Evolutionary conservation across 768 basidiomycete genomes (phyloP), one percentile per base, ranked within the genome.

Genomic region (Kwoniella bestiolae): DNA sequence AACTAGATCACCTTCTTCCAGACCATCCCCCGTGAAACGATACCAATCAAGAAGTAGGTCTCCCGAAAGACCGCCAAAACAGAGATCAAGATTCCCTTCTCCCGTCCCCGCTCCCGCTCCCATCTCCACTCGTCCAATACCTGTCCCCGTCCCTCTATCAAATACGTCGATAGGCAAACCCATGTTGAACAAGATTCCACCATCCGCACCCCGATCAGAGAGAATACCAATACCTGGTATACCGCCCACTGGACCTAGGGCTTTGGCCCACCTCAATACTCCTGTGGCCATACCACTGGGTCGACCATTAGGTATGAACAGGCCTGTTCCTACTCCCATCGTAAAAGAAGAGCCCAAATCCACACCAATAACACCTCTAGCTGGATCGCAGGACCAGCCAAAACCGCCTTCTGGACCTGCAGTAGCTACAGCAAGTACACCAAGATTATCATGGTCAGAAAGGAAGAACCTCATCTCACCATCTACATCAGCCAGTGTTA

Each of bases 401-500:
- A 44, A 53, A 61, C 3, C 51, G 21, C 38, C 59, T 18, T 52
- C 49, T 28, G 44, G 46, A 31, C 31, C 45, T 16, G 11, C 63
- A 4, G 11, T 34, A 41, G 38, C 12, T 34, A 12, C 34, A 3
- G 23, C 62, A n/a, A 47, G 46, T 11, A 56, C 46, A 11, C 53
- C 68, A 21, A 45, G 71, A 56, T 51, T 73, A 45, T 73, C 72
- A 2, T 73, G 72, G 72, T 73, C 72, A 11, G 72, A 73, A 45
- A 44, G 72, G 9, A 73, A 69, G 46, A 58, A 41, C 44, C 29
- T 65, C 53, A 31, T 32, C n/a, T 58, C 53, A 8, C 55, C 52
- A 29, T 61, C 47, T 31, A 56, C 56, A 47, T 56, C 60, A 23
- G 35, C 56, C n/a, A 52, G 23, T 5, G 23, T 28, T 25, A 47